These are phyloP conservation scores for Aotearoamyces nothofagi DNA, from an alignment of 2,329 filamentous ascomycete species.

Conservation along the genomic window DNA sequence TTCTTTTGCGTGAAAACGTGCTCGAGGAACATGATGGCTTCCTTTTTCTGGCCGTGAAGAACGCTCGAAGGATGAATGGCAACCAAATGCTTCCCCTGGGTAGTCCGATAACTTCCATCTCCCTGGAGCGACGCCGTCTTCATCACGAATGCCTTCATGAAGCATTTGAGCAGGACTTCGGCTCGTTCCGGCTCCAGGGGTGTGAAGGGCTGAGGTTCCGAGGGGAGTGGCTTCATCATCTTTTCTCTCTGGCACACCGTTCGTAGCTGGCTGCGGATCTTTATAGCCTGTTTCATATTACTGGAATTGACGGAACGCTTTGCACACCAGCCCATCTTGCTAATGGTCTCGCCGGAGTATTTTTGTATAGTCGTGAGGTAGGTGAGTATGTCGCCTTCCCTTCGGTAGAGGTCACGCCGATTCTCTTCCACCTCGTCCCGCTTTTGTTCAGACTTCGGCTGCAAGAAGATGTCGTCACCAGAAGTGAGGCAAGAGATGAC, in stretches of 20 bases:
- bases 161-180: conserved; percentile 40
- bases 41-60: conserved; percentile 44
- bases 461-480: conserved; percentile 47
- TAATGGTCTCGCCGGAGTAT: conserved; percentile 38
- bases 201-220: conserved; percentile 39
- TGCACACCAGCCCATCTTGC: conserved; percentile 40
- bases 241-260: conserved; percentile 36
- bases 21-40: conserved; percentile 54
- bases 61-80: conserved; percentile 48
- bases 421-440: conserved; percentile 35
- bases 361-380: conserved; percentile 48
- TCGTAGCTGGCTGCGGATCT: conserved; percentile 46
- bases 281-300: conserved; percentile 47
- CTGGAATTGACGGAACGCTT: conserved; percentile 38
- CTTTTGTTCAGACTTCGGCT: conserved; percentile 40
- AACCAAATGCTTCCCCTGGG: conserved; percentile 42
- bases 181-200: conserved; percentile 38
- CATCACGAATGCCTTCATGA: conserved; percentile 42
- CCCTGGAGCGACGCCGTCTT: conserved; percentile 45
- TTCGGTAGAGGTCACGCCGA: conserved; percentile 41
- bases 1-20: conserved; percentile 52
- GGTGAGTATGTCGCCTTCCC: conserved; percentile 50
- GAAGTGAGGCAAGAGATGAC: conserved; percentile 53
- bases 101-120: conserved; percentile 44
- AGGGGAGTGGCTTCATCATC: conserved; percentile 28